Evolutionary conservation across 2,329 filamentous ascomycete species (phyloP).

Genomic region (Botryotinia narcissicola): DNA sequence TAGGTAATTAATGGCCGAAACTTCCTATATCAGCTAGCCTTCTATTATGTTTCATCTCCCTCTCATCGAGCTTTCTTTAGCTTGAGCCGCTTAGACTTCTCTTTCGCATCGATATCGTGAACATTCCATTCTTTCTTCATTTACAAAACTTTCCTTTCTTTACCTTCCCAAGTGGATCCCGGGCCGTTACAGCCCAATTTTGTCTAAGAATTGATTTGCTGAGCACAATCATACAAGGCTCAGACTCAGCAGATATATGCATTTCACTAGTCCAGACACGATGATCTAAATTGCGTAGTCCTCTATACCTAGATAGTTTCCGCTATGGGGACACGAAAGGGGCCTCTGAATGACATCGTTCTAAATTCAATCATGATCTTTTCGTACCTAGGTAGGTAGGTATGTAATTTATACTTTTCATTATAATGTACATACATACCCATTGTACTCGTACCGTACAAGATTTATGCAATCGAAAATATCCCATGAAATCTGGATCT

Average conservation of each 20-base stretch:
- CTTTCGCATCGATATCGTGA: not conserved
- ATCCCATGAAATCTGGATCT: not conserved
- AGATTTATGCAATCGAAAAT: not conserved
- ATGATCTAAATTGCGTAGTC: not conserved
- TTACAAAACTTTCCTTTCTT: not conserved
- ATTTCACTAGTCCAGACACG: not conserved
- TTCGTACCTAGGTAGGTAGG: not conserved
- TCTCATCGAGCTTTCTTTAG: not conserved
- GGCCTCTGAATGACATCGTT: not conserved
- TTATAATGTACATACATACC: not conserved
- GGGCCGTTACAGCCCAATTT: not conserved
- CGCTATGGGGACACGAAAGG: not conserved
- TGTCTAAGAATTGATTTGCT: slow-evolving; percentile 1
- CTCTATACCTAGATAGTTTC: not conserved
- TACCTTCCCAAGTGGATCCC: not conserved
- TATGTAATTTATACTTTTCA: not conserved
- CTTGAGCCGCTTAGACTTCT: not conserved
- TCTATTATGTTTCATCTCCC: not conserved
- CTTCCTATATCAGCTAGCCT: not conserved
- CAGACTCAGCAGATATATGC: not conserved
- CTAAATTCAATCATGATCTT: not conserved
- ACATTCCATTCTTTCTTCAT: not conserved
- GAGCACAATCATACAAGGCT: not conserved
- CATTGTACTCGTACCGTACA: too few relatives aligned
- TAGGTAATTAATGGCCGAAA: not conserved